Evolutionary conservation across 2,329 filamentous ascomycete genomes (phyloP).

Genomic region (Nannizzia gypsea): DNA sequence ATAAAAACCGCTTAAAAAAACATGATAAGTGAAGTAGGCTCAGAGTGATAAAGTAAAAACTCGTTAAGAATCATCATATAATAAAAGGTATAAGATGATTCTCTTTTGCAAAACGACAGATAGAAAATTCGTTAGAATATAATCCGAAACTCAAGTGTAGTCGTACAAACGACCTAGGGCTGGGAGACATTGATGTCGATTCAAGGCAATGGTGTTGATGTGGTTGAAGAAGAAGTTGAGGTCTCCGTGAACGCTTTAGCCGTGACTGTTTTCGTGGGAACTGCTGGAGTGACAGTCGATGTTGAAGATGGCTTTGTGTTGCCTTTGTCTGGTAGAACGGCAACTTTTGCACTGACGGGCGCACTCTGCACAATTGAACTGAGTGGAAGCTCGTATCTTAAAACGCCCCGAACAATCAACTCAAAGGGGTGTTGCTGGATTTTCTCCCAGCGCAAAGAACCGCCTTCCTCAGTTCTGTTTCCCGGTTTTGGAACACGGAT

Average conservation of each 20-base stretch:
- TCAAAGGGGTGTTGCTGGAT: conserved; percentile 89
- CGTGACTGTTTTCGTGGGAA: background rate
- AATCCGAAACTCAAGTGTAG: background rate
- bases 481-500: conserved; percentile 72
- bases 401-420: conserved; percentile 76
- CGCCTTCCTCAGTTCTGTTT: conserved; percentile 73
- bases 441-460: conserved; percentile 75
- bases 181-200: background rate
- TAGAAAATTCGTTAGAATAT: conserved; percentile 3
- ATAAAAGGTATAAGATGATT: background rate
- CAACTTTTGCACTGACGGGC: conserved; percentile 33
- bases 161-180: background rate
- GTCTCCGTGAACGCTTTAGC: background rate
- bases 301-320: background rate
- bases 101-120: background rate
- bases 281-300: background rate
- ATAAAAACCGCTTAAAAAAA: conserved; percentile 3
- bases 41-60: background rate
- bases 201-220: background rate
- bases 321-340: conserved; percentile 27
- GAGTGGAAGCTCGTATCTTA: conserved; percentile 65
- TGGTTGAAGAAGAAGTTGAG: background rate
- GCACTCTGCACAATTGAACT: conserved; percentile 44
- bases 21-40: background rate
- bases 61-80: background rate